phyloP scores from a whole-genome alignment of 257 asterid species.

The Penstemon barbatus region DNA sequence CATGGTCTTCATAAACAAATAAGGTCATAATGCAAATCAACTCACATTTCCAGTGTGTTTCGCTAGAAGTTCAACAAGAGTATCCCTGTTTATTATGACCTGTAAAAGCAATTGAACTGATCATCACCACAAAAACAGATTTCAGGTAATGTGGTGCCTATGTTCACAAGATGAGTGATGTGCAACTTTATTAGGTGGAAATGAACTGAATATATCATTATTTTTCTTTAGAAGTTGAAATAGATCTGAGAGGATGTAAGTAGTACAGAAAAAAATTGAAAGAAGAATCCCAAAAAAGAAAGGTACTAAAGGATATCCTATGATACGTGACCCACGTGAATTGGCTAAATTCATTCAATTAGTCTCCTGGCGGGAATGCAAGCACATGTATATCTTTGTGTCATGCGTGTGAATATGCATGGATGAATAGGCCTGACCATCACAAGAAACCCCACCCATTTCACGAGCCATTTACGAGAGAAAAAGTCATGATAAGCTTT shows the following conservation, averaged over 20 bases:
- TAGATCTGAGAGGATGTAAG: not conserved
- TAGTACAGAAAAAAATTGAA: not conserved
- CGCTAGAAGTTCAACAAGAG: slow-evolving; percentile 68
- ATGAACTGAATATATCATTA: not conserved
- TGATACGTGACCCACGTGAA: not conserved
- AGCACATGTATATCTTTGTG: not conserved
- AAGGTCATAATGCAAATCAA: slow-evolving; percentile 25
- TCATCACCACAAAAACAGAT: slow-evolving; percentile 3
- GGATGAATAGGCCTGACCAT: not conserved
- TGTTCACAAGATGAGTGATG: not conserved
- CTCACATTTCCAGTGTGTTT: slow-evolving; percentile 92
- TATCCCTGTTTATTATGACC: slow-evolving; percentile 72
- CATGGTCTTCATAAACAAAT: slow-evolving; percentile 2
- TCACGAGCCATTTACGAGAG: not conserved
- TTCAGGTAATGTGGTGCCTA: not conserved
- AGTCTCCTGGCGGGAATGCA: not conserved
- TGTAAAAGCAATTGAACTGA: slow-evolving; percentile 39
- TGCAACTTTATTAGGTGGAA: not conserved
- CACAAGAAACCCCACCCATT: not conserved
- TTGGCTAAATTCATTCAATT: slow-evolving; percentile 1
- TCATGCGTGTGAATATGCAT: not conserved
- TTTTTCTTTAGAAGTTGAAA: not conserved
- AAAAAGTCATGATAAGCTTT: not conserved
- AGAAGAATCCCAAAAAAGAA: not conserved
- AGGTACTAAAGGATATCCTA: not conserved